Conservation (phyloP, 495 filamentous ascomycete genomes). For the Clavariopsis aquatica region DNA sequence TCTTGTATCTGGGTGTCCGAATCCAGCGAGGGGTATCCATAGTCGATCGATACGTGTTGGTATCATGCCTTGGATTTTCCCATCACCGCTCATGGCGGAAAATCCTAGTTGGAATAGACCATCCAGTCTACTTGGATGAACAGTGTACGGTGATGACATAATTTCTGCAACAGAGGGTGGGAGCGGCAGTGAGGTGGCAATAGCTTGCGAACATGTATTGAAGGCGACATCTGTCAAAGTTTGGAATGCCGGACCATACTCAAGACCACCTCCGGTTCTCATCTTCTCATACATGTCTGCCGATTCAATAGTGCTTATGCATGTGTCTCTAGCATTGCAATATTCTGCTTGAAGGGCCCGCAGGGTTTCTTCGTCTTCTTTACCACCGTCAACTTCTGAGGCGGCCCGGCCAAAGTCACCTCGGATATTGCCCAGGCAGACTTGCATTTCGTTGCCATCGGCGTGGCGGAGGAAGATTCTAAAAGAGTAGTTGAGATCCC, state of each 20-base stretch:
- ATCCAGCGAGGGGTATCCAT: background rate
- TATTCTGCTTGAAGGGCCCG: background rate
- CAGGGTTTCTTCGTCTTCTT: background rate
- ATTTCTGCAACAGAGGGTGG: constrained; percentile 43
- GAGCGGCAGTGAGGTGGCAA: constrained; percentile 46
- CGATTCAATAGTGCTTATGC: background rate
- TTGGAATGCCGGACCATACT: constrained; percentile 21
- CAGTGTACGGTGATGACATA: too few relatives aligned
- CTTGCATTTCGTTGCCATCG: background rate
- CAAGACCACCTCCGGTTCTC: background rate
- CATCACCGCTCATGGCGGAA: background rate
- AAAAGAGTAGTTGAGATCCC: background rate
- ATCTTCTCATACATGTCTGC: background rate
- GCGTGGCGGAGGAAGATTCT: background rate
- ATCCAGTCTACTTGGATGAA: constrained; percentile 56
- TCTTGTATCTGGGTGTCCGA: background rate
- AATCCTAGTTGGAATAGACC: constrained; percentile 8
- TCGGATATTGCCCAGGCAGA: background rate
- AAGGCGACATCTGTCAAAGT: background rate
- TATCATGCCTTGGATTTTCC: background rate
- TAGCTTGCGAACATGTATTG: constrained; percentile 27
- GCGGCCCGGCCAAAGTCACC: background rate
- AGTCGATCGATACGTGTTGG: background rate
- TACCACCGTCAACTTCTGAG: constrained; percentile 7
- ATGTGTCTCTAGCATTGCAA: background rate